Evolutionary conservation across 768 basidiomycete species (phyloP).

Genomic region (Russula lepida): DNA sequence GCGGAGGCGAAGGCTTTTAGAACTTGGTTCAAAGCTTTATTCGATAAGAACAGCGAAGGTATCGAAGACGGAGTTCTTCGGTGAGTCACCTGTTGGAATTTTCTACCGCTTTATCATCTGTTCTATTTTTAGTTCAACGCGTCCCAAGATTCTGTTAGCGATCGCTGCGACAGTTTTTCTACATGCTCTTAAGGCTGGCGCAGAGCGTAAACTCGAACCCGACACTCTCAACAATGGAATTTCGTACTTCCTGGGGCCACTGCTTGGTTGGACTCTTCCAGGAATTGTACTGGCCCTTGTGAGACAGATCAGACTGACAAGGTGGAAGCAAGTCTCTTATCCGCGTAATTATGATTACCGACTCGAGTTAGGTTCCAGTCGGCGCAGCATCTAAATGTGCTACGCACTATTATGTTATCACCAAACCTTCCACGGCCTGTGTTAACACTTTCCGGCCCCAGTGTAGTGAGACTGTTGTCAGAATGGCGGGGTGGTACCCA

Average conservation of each 20-base stretch:
- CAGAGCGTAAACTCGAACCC: conserved; percentile 50
- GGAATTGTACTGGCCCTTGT: conserved; percentile 60
- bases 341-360: neutral
- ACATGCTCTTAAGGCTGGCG: conserved; percentile 45
- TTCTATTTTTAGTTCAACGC: conserved; percentile 45
- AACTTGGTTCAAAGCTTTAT: conserved; percentile 70
- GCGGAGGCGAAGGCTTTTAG: conserved; percentile 31
- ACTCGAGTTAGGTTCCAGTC: conserved; percentile 36
- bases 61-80: conserved; percentile 70
- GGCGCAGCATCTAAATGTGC: conserved; percentile 48
- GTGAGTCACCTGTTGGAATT: conserved; percentile 13
- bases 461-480: conserved; percentile 40
- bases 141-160: conserved; percentile 56
- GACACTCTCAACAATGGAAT: conserved; percentile 67
- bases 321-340: neutral
- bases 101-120: neutral
- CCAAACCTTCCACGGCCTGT: conserved; percentile 58
- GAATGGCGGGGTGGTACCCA: conserved; percentile 30
- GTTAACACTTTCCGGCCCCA: conserved; percentile 52
- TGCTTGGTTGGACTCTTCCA: conserved; percentile 74
- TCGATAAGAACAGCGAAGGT: conserved; percentile 69
- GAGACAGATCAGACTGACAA: conserved; percentile 41
- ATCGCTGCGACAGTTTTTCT: conserved; percentile 61
- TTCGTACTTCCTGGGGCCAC: conserved; percentile 63
- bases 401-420: conserved; percentile 59